These are phyloP conservation scores for Ganoderma sinense DNA, from an alignment of 1,284 basidiomycete species.

Conservation along the genomic window DNA sequence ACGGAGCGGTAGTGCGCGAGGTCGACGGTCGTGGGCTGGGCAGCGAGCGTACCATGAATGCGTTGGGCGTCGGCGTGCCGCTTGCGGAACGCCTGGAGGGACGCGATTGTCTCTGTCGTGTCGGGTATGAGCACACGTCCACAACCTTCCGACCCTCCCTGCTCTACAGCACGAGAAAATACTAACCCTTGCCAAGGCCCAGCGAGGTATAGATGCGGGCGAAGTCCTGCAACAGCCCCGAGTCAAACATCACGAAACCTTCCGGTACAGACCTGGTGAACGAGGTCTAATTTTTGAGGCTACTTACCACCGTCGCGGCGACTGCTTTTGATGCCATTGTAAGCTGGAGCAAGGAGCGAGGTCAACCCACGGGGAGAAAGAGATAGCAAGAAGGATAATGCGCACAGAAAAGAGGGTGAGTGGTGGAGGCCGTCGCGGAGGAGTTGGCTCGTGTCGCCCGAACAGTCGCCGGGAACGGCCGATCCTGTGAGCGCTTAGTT, in stretches of 20 bases:
- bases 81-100: slow-evolving; percentile 96
- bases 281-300: slow-evolving; percentile 12
- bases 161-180: neutral
- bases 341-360: slow-evolving; percentile 10
- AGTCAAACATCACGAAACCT: slow-evolving; percentile 27
- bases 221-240: slow-evolving; percentile 74
- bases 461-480: slow-evolving; percentile 36
- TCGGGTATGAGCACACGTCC: slow-evolving; percentile 11
- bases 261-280: neutral
- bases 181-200: slow-evolving; percentile 89
- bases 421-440: slow-evolving; percentile 33
- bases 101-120: slow-evolving; percentile 81
- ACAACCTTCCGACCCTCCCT: neutral
- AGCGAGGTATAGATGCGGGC: slow-evolving; percentile 90
- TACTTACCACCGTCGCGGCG: slow-evolving; percentile 76
- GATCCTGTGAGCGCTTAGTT: slow-evolving; percentile 21
- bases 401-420: slow-evolving; percentile 32
- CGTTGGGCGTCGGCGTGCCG: slow-evolving; percentile 91
- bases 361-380: slow-evolving; percentile 6
- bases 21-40: slow-evolving; percentile 86
- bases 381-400: slow-evolving; percentile 7
- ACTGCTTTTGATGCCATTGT: slow-evolving; percentile 86
- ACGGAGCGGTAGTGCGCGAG: slow-evolving; percentile 91
- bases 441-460: slow-evolving; percentile 25
- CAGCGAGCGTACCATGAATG: slow-evolving; percentile 71